These are phyloP conservation scores for Stagonosporopsis cucurbitacearum DNA, from an alignment of 2,329 filamentous ascomycete genomes.

Conservation along the genomic window DNA sequence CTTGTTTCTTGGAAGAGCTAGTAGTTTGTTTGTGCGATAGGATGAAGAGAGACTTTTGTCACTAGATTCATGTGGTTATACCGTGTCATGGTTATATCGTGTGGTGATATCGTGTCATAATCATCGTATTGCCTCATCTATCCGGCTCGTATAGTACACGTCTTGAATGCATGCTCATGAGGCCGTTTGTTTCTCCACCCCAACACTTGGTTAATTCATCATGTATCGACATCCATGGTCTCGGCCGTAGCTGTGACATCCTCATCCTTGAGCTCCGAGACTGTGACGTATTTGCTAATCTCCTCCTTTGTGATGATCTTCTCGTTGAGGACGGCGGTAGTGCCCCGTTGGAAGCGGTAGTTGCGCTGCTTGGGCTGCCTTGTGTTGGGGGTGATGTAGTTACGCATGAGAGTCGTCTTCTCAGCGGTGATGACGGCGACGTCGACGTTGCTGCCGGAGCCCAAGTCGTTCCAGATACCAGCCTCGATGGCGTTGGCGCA, in stretches of 20 bases:
- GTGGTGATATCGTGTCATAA: constrained; percentile 13
- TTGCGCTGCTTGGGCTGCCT: constrained; percentile 89
- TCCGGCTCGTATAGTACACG: constrained; percentile 14
- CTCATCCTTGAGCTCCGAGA: constrained; percentile 80
- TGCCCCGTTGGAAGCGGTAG: constrained; percentile 88
- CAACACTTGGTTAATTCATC: constrained; percentile 5
- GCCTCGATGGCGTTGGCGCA: constrained; percentile 88
- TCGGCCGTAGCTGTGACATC: constrained; percentile 66
- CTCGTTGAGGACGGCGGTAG: constrained; percentile 95
- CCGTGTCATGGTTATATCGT: not conserved
- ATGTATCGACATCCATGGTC: constrained; percentile 69
- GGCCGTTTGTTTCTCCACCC: not conserved
- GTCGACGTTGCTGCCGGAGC: constrained; percentile 96
- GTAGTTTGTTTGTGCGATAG: not conserved
- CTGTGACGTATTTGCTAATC: constrained; percentile 90
- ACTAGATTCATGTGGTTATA: too few relatives aligned
- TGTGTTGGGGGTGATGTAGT: constrained; percentile 92
- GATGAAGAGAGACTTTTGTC: too few relatives aligned
- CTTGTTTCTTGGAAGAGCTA: not conserved
- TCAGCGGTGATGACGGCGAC: constrained; percentile 94
- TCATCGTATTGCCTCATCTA: constrained; percentile 17
- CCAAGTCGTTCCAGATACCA: constrained; percentile 98
- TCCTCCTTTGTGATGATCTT: constrained; percentile 95
- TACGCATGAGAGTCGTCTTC: constrained; percentile 91
- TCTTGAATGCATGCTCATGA: constrained; percentile 6